Base-by-base conservation (phyloP, 2,329 filamentous ascomycete species). In the Microdochium trichocladiopsis region DNA sequence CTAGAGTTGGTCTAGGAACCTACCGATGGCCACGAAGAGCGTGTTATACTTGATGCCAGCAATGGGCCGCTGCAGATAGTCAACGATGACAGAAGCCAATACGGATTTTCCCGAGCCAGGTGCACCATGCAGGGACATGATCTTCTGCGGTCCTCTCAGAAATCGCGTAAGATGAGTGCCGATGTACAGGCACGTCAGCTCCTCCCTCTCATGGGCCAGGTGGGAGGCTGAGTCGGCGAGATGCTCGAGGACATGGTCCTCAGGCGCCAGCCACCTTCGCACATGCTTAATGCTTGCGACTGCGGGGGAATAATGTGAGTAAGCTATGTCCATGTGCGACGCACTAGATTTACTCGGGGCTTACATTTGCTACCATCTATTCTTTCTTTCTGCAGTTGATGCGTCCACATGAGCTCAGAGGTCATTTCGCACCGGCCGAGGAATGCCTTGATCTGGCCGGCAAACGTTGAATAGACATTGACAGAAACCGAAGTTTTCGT, bases 31-130 rank as follows among this genome's bases (percentile, higher is more conserved):
- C 23, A 71, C 58, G 48, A 66, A 69, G 2, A 72, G 50, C 2
- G 65, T 58, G 21, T 65, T 66, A 52, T 69, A 70, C 14, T 54
- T 55, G 2, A 65, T 58, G 3, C 68, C 67, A 12, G 61, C 63
- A 36, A 71, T 66, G 2, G 66, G 61, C 41, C 68, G 61, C 52
- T 71, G 69, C 22, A 72, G 58, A 50, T 66, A 63, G 45, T 72
- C 69, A 11, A 66, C 60, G 49, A 72, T 68, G 11, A 71, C 68
- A 0, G 67, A 67, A 5, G 69, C 63, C 24, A 69, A 50, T 2
- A 71, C 62, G 2, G 66, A 66, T 58, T 70, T 72, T 25, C 69
- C 69, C 2, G 67, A 69, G 4, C 69, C 69, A 11, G 67, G 58
- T 47, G 64, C 61, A 21, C 69, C 69, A 24, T 36, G 51, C 14